phyloP scores from a whole-genome alignment of 768 basidiomycete genomes.

The Auricularia heimuer region DNA sequence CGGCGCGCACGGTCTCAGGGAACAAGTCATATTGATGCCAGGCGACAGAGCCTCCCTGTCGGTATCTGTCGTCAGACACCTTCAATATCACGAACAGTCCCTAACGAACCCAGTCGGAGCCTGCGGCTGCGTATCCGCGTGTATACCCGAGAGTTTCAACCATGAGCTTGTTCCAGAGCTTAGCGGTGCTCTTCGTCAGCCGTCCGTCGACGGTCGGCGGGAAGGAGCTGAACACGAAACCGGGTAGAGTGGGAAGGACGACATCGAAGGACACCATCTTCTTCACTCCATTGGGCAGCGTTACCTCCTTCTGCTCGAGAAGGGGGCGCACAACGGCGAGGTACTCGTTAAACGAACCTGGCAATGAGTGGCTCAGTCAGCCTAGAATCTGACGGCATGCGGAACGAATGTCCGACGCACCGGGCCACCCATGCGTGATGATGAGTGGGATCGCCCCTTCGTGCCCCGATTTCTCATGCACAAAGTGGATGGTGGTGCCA shows the following conservation, averaged over 20 bases:
- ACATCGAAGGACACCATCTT: slow-evolving; percentile 5
- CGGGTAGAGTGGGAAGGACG: slow-evolving; percentile 11
- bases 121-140: slow-evolving; percentile 11
- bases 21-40: slow-evolving; percentile 7
- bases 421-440: slow-evolving; percentile 10
- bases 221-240: slow-evolving; percentile 15
- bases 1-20: slow-evolving; percentile 7
- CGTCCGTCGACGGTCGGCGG: slow-evolving; percentile 10
- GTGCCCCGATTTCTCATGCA: slow-evolving; percentile 5
- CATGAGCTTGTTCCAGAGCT: slow-evolving; percentile 20
- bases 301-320: background rate
- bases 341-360: slow-evolving; percentile 5
- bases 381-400: too few species aligned
- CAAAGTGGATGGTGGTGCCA: slow-evolving; percentile 7
- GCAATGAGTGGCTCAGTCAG: too few species aligned
- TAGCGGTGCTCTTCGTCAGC: slow-evolving; percentile 13
- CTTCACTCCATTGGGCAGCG: background rate
- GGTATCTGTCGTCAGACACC: background rate
- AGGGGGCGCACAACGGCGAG: slow-evolving; percentile 1
- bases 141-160: slow-evolving; percentile 17
- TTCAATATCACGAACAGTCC: background rate
- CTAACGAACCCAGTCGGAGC: background rate
- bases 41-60: slow-evolving; percentile 1
- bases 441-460: slow-evolving; percentile 5
- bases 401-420: background rate